These are phyloP conservation scores for Scedosporium apiospermum DNA, from an alignment of 2,329 filamentous ascomycete genomes.

Conservation along the genomic window DNA sequence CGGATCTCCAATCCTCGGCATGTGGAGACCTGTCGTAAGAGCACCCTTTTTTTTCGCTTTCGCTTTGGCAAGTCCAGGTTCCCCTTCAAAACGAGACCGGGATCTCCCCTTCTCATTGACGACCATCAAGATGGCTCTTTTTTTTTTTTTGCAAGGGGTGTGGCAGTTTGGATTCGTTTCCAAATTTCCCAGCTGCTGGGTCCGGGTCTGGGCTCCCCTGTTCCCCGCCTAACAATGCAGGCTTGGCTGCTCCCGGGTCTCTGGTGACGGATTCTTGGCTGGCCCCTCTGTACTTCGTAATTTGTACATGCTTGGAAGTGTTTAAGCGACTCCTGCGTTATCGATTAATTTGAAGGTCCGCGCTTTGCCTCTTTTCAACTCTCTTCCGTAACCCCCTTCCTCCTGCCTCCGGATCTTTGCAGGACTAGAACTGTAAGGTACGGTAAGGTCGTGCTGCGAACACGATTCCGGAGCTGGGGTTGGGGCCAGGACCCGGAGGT, in stretches of 20 bases:
- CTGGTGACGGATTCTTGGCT: background rate
- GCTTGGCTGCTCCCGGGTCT: background rate
- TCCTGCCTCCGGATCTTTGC: no score
- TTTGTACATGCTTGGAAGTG: background rate
- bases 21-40: no score
- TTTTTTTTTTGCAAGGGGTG: background rate
- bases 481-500: no score
- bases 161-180: background rate
- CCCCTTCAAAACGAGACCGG: no score
- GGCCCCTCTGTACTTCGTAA: background rate
- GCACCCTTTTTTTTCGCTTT: no score
- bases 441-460: no score
- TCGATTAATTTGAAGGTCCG: background rate
- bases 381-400: background rate
- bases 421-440: no score
- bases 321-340: background rate
- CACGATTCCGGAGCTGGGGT: no score
- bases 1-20: no score
- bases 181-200: constrained; percentile 1
- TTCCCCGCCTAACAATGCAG: background rate
- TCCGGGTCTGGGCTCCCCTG: background rate
- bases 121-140: no score
- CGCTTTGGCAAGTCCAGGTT: no score
- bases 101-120: no score
- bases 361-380: background rate